A percentile compares a stretch with the other conserved stretches of the same genome.
These are phyloP conservation scores for Lodderomyces pseudojiufengensis DNA, from an alignment of 1,139 yeast genomes.

Conservation along the genomic window DNA sequence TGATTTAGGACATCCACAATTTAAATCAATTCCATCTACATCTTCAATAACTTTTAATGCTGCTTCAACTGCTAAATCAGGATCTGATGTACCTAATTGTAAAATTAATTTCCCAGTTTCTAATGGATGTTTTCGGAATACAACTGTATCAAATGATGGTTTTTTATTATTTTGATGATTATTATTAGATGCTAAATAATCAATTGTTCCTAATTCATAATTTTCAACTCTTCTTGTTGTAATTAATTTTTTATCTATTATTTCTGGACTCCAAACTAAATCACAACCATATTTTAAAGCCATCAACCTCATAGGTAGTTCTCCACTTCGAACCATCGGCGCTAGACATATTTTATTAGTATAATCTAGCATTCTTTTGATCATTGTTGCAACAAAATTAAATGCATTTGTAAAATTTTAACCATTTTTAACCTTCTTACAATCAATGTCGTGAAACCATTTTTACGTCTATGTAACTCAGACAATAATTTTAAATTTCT, in stretches of 20 bases:
- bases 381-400: conserved; percentile 4
- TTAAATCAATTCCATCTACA: conserved; percentile 89
- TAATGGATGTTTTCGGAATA: conserved; percentile 69
- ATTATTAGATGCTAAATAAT: conserved; percentile 34
- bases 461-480: too few relatives aligned
- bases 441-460: too few relatives aligned
- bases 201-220: conserved; percentile 53
- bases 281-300: conserved; percentile 86
- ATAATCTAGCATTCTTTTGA: conserved; percentile 17
- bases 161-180: conserved; percentile 14
- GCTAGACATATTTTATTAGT: conserved; percentile 78
- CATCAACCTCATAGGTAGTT: conserved; percentile 79
- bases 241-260: conserved; percentile 78
- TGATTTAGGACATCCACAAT: conserved; percentile 95
- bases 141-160: conserved; percentile 28
- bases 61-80: conserved; percentile 84
- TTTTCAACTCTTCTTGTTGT: conserved; percentile 65
- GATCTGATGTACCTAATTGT: conserved; percentile 85
- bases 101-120: conserved; percentile 60
- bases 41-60: conserved; percentile 76
- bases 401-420: too few relatives aligned
- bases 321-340: conserved; percentile 96
- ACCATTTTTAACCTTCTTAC: too few relatives aligned
- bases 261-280: conserved; percentile 94
- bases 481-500: too few relatives aligned